These are phyloP conservation scores for Annulohypoxylon bovei DNA, from an alignment of 495 filamentous ascomycete species.

Conservation along the genomic window DNA sequence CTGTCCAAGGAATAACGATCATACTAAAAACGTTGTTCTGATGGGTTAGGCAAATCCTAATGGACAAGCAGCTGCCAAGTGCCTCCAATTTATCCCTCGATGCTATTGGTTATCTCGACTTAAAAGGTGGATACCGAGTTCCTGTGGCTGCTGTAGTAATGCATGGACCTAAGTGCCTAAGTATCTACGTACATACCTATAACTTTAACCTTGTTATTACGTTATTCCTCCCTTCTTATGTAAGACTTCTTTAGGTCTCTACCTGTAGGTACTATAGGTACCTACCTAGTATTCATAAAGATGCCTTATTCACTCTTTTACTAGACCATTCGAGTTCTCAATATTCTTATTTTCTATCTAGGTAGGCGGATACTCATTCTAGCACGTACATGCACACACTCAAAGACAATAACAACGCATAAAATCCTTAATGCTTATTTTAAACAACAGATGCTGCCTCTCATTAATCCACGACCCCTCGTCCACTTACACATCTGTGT, in stretches of 20 bases:
- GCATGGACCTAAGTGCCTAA: not conserved
- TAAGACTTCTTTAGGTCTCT: not conserved
- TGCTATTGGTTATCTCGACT: constrained; percentile 12
- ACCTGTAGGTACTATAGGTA: too few relatives aligned
- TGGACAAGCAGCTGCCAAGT: not conserved
- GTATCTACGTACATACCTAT: not conserved
- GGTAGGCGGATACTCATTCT: not conserved
- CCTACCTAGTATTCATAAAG: too few relatives aligned
- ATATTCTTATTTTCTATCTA: not conserved
- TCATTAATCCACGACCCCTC: constrained; percentile 26
- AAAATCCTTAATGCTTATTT: not conserved
- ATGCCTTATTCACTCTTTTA: too few relatives aligned
- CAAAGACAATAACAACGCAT: not conserved
- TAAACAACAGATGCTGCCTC: not conserved
- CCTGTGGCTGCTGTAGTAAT: constrained; percentile 25
- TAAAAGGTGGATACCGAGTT: constrained; percentile 5
- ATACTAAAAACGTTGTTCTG: not conserved
- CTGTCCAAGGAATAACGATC: not conserved
- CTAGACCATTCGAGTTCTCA: not conserved
- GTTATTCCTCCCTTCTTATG: not conserved
- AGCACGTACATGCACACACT: not conserved
- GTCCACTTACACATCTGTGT: constrained; percentile 18
- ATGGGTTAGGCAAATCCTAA: constrained; percentile 18
- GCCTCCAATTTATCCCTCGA: constrained; percentile 2
- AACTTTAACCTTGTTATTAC: not conserved